These are phyloP conservation scores for Boletus mariae DNA, from an alignment of 1,284 basidiomycete genomes.

Conservation along the genomic window DNA sequence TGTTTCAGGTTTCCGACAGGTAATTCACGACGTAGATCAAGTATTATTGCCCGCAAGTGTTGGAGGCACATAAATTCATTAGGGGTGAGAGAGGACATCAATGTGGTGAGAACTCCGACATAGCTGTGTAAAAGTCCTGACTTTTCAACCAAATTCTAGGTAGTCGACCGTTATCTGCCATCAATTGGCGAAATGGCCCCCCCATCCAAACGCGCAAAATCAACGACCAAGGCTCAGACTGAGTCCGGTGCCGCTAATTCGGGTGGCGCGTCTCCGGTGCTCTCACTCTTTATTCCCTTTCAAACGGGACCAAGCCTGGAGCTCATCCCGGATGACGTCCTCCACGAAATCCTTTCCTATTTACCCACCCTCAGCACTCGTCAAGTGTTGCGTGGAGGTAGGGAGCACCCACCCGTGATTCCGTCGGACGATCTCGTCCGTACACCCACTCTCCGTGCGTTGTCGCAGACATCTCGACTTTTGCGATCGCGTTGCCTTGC, in stretches of 20 bases:
- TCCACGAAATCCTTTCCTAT: constrained; percentile 9
- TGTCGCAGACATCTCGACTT: constrained; percentile 5
- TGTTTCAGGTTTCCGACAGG: too few species aligned
- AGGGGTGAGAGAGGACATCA: too few species aligned
- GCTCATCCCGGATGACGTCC: constrained; percentile 10
- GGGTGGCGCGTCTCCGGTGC: background rate
- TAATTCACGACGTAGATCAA: too few species aligned
- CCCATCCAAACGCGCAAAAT: background rate
- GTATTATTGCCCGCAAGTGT: too few species aligned
- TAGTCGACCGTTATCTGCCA: too few species aligned
- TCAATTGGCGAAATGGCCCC: background rate
- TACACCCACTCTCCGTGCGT: background rate
- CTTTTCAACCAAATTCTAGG: too few species aligned
- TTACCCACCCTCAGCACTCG: background rate
- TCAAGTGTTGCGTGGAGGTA: background rate
- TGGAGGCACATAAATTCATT: too few species aligned
- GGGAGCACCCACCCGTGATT: background rate
- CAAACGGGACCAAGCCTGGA: constrained; percentile 7
- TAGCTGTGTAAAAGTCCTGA: too few species aligned
- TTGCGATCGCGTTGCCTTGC: constrained; percentile 13
- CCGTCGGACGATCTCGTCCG: constrained; percentile 2
- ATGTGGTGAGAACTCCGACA: too few species aligned
- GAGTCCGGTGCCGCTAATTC: background rate
- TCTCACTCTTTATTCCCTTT: constrained; percentile 1
- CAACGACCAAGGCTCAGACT: background rate